phyloP scores from a whole-genome alignment of 345 rosid species.

The Sonneratia caseolaris region DNA sequence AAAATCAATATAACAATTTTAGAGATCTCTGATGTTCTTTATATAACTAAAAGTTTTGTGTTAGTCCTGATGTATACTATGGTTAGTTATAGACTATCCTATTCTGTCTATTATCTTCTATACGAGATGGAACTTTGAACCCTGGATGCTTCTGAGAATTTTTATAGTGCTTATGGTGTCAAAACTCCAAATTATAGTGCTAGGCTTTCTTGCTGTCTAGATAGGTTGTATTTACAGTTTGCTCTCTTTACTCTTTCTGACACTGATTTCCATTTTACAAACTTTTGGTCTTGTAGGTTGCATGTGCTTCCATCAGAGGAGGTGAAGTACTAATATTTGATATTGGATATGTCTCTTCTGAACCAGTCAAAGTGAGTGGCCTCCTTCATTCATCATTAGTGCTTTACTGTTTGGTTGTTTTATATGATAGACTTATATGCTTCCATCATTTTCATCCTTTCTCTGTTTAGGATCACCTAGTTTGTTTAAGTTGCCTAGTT shows the following conservation, averaged over 20 bases:
- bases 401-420: not conserved
- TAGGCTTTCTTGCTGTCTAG: not conserved
- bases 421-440: not conserved
- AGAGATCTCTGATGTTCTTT: not conserved
- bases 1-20: not conserved
- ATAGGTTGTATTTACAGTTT: not conserved
- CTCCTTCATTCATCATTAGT: not conserved
- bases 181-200: not conserved
- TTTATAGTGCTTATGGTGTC: not conserved
- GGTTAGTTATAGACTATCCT: not conserved
- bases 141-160: not conserved
- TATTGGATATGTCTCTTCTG: conserved; percentile 65
- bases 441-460: not conserved
- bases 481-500: not conserved
- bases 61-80: not conserved
- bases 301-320: conserved; percentile 50
- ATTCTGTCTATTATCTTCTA: not conserved
- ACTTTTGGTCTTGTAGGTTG: conserved; percentile 43
- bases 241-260: not conserved
- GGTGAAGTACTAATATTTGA: conserved; percentile 59
- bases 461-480: not conserved
- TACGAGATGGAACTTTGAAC: not conserved
- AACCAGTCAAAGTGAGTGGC: conserved; percentile 59
- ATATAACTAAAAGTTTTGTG: not conserved
- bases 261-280: not conserved